Conservation (phyloP, 179 eudicot species). For the Silene coronaria region DNA sequence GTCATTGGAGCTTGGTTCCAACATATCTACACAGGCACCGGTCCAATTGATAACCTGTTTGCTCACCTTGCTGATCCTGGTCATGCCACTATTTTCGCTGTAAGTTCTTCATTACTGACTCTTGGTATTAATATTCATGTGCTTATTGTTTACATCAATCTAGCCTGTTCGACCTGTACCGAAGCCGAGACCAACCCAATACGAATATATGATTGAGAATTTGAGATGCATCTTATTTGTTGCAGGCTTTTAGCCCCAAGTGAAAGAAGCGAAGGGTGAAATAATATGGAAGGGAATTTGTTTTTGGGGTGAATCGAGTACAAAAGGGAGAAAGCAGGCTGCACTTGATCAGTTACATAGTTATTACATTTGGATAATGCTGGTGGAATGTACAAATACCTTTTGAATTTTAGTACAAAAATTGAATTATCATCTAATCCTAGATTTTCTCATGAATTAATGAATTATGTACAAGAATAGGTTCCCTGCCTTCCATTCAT, state of each 20-base stretch:
- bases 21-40: constrained; percentile 84
- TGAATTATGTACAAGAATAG: no score
- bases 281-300: neutral
- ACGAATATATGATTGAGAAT: no score
- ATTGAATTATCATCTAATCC: constrained; percentile 21
- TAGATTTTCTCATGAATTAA: neutral
- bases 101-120: constrained; percentile 31
- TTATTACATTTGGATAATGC: constrained; percentile 22
- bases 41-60: constrained; percentile 92
- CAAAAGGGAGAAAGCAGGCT: constrained; percentile 10
- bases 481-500: no score
- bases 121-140: no score
- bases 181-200: no score
- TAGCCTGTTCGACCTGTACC: no score
- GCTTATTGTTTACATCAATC: neutral
- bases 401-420: constrained; percentile 27
- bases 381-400: constrained; percentile 34
- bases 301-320: constrained; percentile 7
- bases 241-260: constrained; percentile 77
- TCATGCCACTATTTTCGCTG: constrained; percentile 91
- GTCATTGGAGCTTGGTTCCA: constrained; percentile 99
- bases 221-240: neutral
- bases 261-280: constrained; percentile 30
- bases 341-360: constrained; percentile 15
- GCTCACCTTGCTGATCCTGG: constrained; percentile 99